phyloP scores from a whole-genome alignment of 2,329 filamentous ascomycete genomes.

The Aspergillus tamarii region DNA sequence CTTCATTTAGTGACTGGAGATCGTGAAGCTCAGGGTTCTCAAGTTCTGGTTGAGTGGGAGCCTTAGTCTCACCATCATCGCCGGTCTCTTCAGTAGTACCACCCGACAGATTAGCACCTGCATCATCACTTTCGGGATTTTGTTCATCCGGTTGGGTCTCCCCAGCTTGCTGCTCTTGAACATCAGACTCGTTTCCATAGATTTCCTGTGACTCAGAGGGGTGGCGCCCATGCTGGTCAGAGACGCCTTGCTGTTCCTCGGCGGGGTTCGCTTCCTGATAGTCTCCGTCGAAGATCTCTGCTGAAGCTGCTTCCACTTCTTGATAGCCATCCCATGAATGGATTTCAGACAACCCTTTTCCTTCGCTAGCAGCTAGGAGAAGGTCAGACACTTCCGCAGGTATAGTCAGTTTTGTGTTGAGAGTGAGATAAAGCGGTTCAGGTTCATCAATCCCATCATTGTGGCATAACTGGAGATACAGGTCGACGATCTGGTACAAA shows the following conservation, averaged over 20 bases:
- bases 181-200: slow-evolving; percentile 13
- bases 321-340: slow-evolving; percentile 51
- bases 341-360: slow-evolving; percentile 60
- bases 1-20: slow-evolving; percentile 18
- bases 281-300: slow-evolving; percentile 17
- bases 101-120: neutral
- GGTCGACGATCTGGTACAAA: slow-evolving; percentile 60
- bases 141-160: neutral
- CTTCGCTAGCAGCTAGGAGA: slow-evolving; percentile 55
- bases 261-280: slow-evolving; percentile 18
- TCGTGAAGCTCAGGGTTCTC: slow-evolving; percentile 8
- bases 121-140: slow-evolving; percentile 1
- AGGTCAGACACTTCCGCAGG: slow-evolving; percentile 57
- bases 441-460: slow-evolving; percentile 60
- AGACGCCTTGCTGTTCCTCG: slow-evolving; percentile 16
- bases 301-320: slow-evolving; percentile 44
- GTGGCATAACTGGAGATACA: slow-evolving; percentile 61
- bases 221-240: slow-evolving; percentile 20
- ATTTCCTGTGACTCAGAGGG: slow-evolving; percentile 18
- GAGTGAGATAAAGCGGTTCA: slow-evolving; percentile 61
- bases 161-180: slow-evolving; percentile 1
- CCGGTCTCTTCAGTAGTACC: slow-evolving; percentile 14
- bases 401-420: slow-evolving; percentile 59
- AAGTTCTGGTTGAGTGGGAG: slow-evolving; percentile 15
- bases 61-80: slow-evolving; percentile 13